Evolutionary conservation across 176 grass and related monocot species (phyloP), one percentile per base, ranked within the genome.

Genomic region (Oryza meyeriana): DNA sequence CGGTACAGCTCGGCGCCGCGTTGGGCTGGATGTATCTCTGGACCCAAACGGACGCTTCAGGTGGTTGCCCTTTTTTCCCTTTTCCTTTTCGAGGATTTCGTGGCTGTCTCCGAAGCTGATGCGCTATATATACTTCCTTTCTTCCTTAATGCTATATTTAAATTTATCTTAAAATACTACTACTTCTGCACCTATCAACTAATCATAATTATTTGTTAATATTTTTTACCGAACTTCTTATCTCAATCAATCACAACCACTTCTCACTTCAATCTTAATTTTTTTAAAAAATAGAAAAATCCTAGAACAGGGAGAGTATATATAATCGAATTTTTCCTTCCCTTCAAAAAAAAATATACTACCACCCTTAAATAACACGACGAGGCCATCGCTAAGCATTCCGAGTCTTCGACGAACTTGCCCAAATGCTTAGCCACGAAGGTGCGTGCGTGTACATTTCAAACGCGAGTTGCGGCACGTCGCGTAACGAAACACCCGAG

Each of bases 381-480:
- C 73, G 77, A 61, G 26, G 82, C 64, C 87, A 25, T 75, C 12
- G 36, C 25, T 38, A 26, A 26, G 35, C 10, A 17, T 17, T 52
- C 20, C 17, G 17, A 52, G 48, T 22, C 48, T 52, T 52, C 48
- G 48, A 5, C 17, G 48, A 52, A 52, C 1, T 30, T 16, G 16
- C 11, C 16, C 47, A 84, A 75, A 62, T 84, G 63, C 87, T 89
- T 88, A 75, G 76, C 35, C 81, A 71, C 32, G 50, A 89, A 89
- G 87, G 70, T 4, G 33, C 41, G 8, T 40, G 63, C 38, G 64
- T 9, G 39, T 26, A 29, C 25, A 36, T 68, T 66, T 88, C 30
- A 82, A 87, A 76, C 62, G 31, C 39, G 11, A 65, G 47, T 22
- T 66, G 4, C 45, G 14, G 12, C 45, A 48, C 45, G 45, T 48